Evolutionary conservation across 805 yeast species (phyloP).

Genomic region (Clavispora santaluciae): DNA sequence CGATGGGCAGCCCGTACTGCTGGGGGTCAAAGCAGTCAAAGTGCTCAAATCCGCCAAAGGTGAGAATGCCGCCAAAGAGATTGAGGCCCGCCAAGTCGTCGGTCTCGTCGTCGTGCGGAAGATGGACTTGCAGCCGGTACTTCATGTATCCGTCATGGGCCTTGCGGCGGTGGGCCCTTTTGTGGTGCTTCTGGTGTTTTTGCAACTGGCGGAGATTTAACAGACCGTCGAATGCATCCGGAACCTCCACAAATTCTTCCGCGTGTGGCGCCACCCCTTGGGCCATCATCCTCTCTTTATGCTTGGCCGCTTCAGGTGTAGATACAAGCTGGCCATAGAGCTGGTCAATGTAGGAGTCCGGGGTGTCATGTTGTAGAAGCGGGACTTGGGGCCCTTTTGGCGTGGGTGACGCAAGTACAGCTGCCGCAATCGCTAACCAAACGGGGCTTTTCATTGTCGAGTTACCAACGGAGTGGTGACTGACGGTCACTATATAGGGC

Average conservation of each 20-base stretch:
- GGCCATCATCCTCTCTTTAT: constrained; percentile 4
- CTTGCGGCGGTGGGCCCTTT: constrained; percentile 2
- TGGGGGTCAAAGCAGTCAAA: constrained; percentile 44
- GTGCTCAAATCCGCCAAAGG: constrained; percentile 48
- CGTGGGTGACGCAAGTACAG: neutral
- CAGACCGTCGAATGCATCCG: neutral
- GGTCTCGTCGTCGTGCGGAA: constrained; percentile 35
- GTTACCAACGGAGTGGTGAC: neutral
- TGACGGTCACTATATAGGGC: neutral
- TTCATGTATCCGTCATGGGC: constrained; percentile 14
- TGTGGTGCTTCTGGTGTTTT: constrained; percentile 2
- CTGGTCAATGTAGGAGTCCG: constrained; percentile 11
- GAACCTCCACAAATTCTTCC: neutral
- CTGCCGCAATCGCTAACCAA: neutral
- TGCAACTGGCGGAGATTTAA: neutral
- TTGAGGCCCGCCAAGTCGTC: constrained; percentile 18
- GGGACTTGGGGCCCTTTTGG: neutral
- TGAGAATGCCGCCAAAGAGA: constrained; percentile 47
- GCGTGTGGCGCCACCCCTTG: constrained; percentile 1
- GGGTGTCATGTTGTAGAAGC: neutral
- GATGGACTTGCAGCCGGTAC: constrained; percentile 17
- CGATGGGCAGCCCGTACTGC: constrained; percentile 21
- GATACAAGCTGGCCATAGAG: constrained; percentile 13
- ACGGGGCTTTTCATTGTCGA: neutral
- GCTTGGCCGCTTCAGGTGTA: constrained; percentile 3